Evolutionary conservation across 768 basidiomycete species (phyloP).

Genomic region (Russula vinacea): DNA sequence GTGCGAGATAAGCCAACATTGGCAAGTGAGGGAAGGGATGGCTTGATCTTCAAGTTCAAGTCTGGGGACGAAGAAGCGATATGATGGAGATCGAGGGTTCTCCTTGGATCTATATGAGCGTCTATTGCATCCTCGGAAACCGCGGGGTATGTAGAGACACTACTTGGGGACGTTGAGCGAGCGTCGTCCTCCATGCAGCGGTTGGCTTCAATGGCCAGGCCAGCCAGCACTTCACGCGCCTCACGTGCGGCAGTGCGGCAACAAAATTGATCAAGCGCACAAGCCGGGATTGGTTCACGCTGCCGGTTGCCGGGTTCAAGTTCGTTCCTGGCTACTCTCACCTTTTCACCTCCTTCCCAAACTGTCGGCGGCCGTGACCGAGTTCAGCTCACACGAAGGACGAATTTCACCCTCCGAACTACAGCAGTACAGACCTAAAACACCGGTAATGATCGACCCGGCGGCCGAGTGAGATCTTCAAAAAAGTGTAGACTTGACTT

Average conservation of each 20-base stretch:
- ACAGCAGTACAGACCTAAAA: no score
- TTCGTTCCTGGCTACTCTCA: background rate
- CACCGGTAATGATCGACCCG: no score
- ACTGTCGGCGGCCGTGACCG: conserved; percentile 1
- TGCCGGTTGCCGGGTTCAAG: background rate
- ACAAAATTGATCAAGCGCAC: no score
- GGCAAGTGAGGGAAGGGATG: conserved; percentile 16
- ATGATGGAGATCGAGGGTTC: conserved; percentile 12
- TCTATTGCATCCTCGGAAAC: background rate
- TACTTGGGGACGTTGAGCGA: background rate
- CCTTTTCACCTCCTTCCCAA: no score
- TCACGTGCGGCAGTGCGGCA: no score
- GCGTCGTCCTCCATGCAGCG: conserved; percentile 12
- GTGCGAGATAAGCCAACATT: conserved; percentile 17
- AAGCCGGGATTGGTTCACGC: no score
- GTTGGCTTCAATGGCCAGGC: background rate
- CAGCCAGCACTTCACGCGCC: no score
- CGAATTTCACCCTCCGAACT: no score
- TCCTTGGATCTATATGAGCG: background rate
- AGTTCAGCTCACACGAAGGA: background rate
- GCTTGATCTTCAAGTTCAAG: conserved; percentile 25
- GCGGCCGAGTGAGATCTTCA: no score
- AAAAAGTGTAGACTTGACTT: no score
- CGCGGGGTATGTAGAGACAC: background rate
- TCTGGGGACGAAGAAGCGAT: conserved; percentile 32